Percentiles rank a stretch among this genome's conserved stretches.
Conservation (phyloP, 768 basidiomycete genomes). For the Neoboletus magnificus region DNA sequence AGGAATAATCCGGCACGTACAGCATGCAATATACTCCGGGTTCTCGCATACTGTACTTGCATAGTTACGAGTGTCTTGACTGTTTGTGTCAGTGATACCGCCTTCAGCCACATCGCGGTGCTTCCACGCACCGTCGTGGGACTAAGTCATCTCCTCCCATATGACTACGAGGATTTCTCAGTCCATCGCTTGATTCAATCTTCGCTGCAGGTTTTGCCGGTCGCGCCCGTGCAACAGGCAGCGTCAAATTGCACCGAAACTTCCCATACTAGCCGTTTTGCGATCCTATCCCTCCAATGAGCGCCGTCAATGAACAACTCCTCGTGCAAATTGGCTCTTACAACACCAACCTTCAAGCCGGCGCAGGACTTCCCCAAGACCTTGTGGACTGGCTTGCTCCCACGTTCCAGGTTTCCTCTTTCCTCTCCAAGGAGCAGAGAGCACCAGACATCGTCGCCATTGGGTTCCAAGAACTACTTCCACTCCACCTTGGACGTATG, state of each 20-base stretch:
- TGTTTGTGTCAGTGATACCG: background rate
- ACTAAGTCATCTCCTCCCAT: background rate
- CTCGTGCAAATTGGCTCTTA: conserved; percentile 84
- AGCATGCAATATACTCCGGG: background rate
- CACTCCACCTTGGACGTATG: conserved; percentile 82
- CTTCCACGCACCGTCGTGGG: background rate
- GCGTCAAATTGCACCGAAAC: background rate
- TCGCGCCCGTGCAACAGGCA: background rate
- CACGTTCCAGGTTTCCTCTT: conserved; percentile 69
- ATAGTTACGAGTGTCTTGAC: background rate
- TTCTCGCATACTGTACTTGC: background rate
- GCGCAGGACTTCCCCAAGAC: conserved; percentile 71
- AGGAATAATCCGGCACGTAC: background rate
- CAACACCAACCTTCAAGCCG: conserved; percentile 87
- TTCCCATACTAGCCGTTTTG: background rate
- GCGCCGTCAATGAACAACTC: conserved; percentile 30
- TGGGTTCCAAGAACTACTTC: conserved; percentile 91
- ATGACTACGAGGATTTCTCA: background rate
- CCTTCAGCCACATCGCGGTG: background rate
- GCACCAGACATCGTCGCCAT: conserved; percentile 88
- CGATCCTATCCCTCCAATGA: conserved; percentile 5
- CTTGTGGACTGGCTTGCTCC: conserved; percentile 91
- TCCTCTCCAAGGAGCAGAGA: conserved; percentile 58
- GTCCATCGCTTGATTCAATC: background rate
- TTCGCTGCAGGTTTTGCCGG: background rate